Evolutionary conservation across 495 filamentous ascomycete species (phyloP), one percentile per base, ranked within the genome.

Genomic region (Aspergillus affinis): DNA sequence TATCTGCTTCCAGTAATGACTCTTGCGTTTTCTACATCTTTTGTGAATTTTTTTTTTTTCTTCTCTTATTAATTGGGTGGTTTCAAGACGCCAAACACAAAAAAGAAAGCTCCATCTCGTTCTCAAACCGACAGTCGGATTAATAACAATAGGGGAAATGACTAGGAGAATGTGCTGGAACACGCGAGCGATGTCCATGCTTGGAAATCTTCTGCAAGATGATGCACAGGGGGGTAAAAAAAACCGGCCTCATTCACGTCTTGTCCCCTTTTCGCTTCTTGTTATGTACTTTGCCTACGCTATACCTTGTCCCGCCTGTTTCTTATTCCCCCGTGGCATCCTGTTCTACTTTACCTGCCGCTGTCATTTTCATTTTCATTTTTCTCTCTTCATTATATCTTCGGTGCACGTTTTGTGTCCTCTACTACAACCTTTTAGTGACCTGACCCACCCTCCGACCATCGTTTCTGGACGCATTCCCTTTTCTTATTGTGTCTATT

Each of bases 251-350:
- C n/a, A 20, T 51, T 63, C 57, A 61, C 68, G 63, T 67, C 64
- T 67, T 73, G 68, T 72, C 69, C 73, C 71, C 65, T 67, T 68
- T 77, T 70, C 68, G 65, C 74, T 80, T 80, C 78, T 80, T 79
- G 76, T 80, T 73, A 80, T 79, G 78, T 80, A 80, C 73, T 79
- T 78, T 78, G 73, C 67, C 74, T 76, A 78, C 71, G 77, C 71
- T 78, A 79, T 78, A 76, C 78, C 74, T 78, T 75, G 36, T 62
- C 58, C 66, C 63, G 60, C 65, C 62, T 63, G 58, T 74, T 70
- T 69, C 65, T 65, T 66, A 67, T 73, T 77, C 68, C 72, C 71
- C 66, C 48, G 56, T 65, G 60, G 54, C 64, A 69, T 70, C 69
- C 72, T 66, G 63, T 69, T 65, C 59, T 61, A 21, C 58, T 29